These are phyloP conservation scores for Ceratobasidium sp. DNA, from an alignment of 1,284 basidiomycete genomes.

Conservation along the genomic window DNA sequence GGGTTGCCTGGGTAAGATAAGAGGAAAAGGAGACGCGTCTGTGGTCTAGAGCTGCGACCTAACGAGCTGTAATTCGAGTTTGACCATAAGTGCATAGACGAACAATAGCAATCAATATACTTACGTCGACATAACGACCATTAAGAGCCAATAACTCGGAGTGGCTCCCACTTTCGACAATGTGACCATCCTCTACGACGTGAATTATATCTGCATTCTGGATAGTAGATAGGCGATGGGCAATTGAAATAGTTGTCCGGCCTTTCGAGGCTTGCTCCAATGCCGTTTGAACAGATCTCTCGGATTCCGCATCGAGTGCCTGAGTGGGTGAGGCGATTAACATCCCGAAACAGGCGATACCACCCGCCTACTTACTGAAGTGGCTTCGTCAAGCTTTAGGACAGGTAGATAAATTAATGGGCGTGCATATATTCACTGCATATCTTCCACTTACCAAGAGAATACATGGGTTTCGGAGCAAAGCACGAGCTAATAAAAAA, in stretches of 20 bases:
- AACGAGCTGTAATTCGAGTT: not conserved
- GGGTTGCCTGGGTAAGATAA: too few species aligned
- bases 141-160: slow-evolving; percentile 49
- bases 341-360: not conserved
- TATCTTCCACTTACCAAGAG: slow-evolving; percentile 49
- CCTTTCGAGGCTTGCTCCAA: slow-evolving; percentile 51
- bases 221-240: slow-evolving; percentile 52
- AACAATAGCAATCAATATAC: not conserved
- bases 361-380: slow-evolving; percentile 44
- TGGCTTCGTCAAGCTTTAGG: slow-evolving; percentile 49
- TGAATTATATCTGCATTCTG: slow-evolving; percentile 50
- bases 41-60: too few species aligned
- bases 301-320: slow-evolving; percentile 50
- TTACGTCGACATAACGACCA: slow-evolving; percentile 50
- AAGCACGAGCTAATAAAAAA: slow-evolving; percentile 49
- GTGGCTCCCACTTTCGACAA: slow-evolving; percentile 52
- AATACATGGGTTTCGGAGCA: slow-evolving; percentile 52
- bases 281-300: slow-evolving; percentile 53
- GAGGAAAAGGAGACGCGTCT: too few species aligned
- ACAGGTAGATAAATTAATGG: not conserved
- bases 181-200: slow-evolving; percentile 53
- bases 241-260: slow-evolving; percentile 51
- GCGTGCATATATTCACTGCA: not conserved
- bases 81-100: not conserved
- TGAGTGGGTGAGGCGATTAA: not conserved